phyloP scores from a whole-genome alignment of 768 basidiomycete genomes.

The Naematelia encephala region DNA sequence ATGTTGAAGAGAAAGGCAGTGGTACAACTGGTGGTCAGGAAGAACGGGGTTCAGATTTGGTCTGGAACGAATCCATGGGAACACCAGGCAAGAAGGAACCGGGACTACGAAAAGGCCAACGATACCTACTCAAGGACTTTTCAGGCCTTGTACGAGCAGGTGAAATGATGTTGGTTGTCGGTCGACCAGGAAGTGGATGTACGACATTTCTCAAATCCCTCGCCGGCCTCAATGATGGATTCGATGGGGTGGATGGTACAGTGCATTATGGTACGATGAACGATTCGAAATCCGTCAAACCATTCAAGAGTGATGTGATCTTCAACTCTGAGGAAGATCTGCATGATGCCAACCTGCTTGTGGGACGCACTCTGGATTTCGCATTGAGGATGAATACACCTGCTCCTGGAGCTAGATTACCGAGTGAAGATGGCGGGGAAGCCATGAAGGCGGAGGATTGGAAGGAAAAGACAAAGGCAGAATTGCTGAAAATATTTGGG shows the following conservation, averaged over 20 bases:
- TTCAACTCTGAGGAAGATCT: slow-evolving; percentile 41
- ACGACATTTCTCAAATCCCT: slow-evolving; percentile 75
- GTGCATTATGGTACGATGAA: slow-evolving; percentile 62
- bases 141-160: slow-evolving; percentile 61
- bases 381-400: slow-evolving; percentile 42
- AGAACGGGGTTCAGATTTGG: background rate
- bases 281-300: slow-evolving; percentile 20
- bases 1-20: slow-evolving; percentile 27
- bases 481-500: slow-evolving; percentile 43
- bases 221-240: slow-evolving; percentile 69
- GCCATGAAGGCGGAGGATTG: slow-evolving; percentile 33
- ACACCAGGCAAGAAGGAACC: slow-evolving; percentile 22
- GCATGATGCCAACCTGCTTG: slow-evolving; percentile 40
- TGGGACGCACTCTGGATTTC: slow-evolving; percentile 44
- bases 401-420: slow-evolving; percentile 19
- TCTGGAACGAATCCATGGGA: background rate
- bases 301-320: slow-evolving; percentile 32
- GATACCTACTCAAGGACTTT: slow-evolving; percentile 56
- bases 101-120: slow-evolving; percentile 30
- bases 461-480: slow-evolving; percentile 51
- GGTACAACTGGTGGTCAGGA: background rate
- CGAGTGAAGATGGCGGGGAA: slow-evolving; percentile 14
- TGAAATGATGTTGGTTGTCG: slow-evolving; percentile 62
- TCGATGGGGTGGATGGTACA: slow-evolving; percentile 63
- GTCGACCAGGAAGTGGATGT: slow-evolving; percentile 79